Evolutionary conservation across 345 rosid species (phyloP).

Genomic region (Brassica incana): DNA sequence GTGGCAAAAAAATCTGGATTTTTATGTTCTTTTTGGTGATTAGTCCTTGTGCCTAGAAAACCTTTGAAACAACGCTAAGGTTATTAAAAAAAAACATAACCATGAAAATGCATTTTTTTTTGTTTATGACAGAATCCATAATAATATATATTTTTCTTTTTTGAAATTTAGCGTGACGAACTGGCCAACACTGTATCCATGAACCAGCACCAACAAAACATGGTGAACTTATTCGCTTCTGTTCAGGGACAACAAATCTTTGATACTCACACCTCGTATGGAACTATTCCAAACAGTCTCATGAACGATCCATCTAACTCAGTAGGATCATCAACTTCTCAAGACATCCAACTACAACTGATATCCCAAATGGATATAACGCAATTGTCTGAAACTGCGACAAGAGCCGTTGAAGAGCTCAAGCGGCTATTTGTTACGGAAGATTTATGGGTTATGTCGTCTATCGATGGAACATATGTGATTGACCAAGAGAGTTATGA

Average conservation of each 20-base stretch:
- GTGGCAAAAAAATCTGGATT: too few species aligned
- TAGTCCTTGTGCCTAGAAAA: too few species aligned
- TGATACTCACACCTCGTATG: not conserved
- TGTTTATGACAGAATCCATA: not conserved
- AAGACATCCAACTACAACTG: constrained; percentile 9
- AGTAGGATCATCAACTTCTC: not conserved
- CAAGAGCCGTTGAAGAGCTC: constrained; percentile 58
- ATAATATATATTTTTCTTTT: not conserved
- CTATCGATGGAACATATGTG: constrained; percentile 37
- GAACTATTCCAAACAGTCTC: not conserved
- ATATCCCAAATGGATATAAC: constrained; percentile 43
- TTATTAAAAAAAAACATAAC: not conserved
- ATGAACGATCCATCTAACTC: not conserved
- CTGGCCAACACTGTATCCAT: constrained; percentile 38
- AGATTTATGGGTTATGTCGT: constrained; percentile 56
- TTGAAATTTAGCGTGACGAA: constrained; percentile 45
- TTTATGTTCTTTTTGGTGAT: too few species aligned
- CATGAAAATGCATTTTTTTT: not conserved
- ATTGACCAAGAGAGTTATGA: constrained; percentile 48
- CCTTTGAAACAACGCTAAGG: too few species aligned
- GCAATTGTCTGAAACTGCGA: constrained; percentile 47
- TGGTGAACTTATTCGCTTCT: constrained; percentile 12
- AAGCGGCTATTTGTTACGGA: constrained; percentile 46
- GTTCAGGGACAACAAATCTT: not conserved
- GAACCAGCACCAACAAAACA: constrained; percentile 38